Percentiles rank a stretch among this genome's conserved stretches.
Conservation (phyloP, 164 flowering plant genomes). For the Malania oleifera region DNA sequence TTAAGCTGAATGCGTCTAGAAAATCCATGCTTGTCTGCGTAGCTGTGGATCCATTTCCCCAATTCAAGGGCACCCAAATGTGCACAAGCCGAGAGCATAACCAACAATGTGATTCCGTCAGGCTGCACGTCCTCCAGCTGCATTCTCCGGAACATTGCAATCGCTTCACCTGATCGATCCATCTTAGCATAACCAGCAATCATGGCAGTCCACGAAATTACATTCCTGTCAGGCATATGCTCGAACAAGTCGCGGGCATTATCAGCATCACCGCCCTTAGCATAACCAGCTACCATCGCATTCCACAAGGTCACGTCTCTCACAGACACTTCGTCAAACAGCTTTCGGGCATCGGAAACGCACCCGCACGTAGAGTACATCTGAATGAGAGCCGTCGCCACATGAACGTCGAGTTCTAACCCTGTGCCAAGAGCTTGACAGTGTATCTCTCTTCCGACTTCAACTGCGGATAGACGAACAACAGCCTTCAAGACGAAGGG, state of each 20-base stretch:
- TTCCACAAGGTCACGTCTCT: constrained; percentile 48
- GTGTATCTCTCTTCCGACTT: constrained; percentile 39
- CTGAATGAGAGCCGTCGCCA: constrained; percentile 36
- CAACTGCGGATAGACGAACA: constrained; percentile 17
- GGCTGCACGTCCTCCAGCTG: constrained; percentile 39
- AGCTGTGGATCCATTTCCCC: constrained; percentile 52
- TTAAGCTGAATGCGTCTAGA: constrained; percentile 25
- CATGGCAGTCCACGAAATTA: constrained; percentile 57
- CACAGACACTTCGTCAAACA: constrained; percentile 37
- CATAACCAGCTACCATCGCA: constrained; percentile 54
- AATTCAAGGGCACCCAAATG: constrained; percentile 47
- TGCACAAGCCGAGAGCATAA: constrained; percentile 65
- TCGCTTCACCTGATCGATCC: constrained; percentile 40
- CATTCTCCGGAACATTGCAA: constrained; percentile 47
- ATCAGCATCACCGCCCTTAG: constrained; percentile 39
- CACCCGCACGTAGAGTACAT: constrained; percentile 41
- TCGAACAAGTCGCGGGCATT: constrained; percentile 45
- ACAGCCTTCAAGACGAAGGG: constrained; percentile 53
- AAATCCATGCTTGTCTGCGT: constrained; percentile 29
- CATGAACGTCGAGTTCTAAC: constrained; percentile 30
- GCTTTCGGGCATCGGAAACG: constrained; percentile 34
- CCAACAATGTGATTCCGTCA: constrained; percentile 58
- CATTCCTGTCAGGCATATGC: constrained; percentile 45
- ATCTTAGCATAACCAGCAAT: constrained; percentile 49
- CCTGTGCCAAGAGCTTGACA: constrained; percentile 35